phyloP scores from a whole-genome alignment of 352 stramenopile species.

The Aphanomyces invadans region DNA sequence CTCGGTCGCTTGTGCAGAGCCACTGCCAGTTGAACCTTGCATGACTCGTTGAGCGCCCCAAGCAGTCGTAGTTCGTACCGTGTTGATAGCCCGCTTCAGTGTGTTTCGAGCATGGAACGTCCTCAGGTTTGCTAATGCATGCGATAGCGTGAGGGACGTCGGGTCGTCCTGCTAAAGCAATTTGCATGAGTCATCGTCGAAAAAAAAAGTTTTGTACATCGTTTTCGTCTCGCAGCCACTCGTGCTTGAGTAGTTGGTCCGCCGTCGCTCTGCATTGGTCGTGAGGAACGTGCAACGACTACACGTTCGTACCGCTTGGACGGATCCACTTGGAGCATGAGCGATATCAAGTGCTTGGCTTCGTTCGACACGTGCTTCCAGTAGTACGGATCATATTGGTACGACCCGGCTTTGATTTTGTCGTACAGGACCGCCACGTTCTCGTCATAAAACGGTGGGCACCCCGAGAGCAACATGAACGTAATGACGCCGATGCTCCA shows the following conservation, averaged over 20 bases:
- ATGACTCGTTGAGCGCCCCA: not conserved
- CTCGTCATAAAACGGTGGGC: slow-evolving; percentile 85
- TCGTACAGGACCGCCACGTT: slow-evolving; percentile 91
- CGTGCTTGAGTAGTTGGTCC: slow-evolving; percentile 56
- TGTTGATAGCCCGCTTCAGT: slow-evolving; percentile 89
- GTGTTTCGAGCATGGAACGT: slow-evolving; percentile 91
- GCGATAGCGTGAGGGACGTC: slow-evolving; percentile 54
- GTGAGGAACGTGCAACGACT: not conserved
- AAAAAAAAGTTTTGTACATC: no score
- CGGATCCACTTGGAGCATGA: slow-evolving; percentile 89
- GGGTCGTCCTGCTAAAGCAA: slow-evolving; percentile 25
- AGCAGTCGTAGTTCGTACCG: slow-evolving; percentile 31
- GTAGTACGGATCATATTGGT: slow-evolving; percentile 93
- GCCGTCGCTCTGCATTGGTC: slow-evolving; percentile 35
- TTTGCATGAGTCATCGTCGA: no score
- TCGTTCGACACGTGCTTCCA: slow-evolving; percentile 91
- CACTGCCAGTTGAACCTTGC: slow-evolving; percentile 1
- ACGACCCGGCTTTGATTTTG: slow-evolving; percentile 92
- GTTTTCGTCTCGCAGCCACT: slow-evolving; percentile 48
- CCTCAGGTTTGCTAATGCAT: slow-evolving; percentile 81
- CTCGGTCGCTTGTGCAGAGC: not conserved
- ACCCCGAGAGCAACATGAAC: slow-evolving; percentile 79
- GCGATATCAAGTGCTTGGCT: slow-evolving; percentile 91
- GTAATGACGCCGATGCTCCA: slow-evolving; percentile 89
- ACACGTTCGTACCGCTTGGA: slow-evolving; percentile 52